These are phyloP conservation scores for Bretschneidera sinensis DNA, from an alignment of 345 rosid species.

Conservation along the genomic window DNA sequence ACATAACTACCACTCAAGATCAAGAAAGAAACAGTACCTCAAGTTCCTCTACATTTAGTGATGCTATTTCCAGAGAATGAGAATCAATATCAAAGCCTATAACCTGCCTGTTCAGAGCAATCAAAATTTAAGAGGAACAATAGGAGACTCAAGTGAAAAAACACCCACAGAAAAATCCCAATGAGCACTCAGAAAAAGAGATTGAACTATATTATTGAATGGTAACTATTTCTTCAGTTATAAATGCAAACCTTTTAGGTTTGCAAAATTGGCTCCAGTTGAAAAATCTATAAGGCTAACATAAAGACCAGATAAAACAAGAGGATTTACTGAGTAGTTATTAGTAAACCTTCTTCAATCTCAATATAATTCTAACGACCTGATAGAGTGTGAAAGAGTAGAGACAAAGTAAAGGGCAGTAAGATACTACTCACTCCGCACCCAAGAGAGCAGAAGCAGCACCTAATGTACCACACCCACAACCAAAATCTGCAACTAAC, in stretches of 20 bases:
- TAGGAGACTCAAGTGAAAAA: not conserved
- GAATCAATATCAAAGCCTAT: constrained; percentile 77
- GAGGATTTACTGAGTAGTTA: not conserved
- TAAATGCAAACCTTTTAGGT: not conserved
- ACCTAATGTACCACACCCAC: constrained; percentile 90
- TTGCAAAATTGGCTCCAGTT: not conserved
- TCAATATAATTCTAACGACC: not conserved
- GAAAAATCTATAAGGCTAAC: constrained; percentile 6
- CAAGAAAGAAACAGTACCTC: constrained; percentile 45
- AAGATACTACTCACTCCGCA: constrained; percentile 58
- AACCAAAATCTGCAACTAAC: constrained; percentile 93
- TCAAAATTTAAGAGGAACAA: not conserved
- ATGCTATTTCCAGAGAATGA: constrained; percentile 68
- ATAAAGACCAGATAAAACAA: not conserved
- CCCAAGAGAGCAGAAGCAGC: constrained; percentile 86
- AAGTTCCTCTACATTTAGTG: constrained; percentile 71
- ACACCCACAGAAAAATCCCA: not conserved
- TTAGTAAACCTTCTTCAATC: not conserved
- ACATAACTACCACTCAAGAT: not conserved
- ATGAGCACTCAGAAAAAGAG: not conserved
- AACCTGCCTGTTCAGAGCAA: constrained; percentile 49
- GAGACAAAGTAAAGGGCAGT: not conserved
- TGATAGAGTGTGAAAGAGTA: not conserved
- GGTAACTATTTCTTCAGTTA: not conserved
- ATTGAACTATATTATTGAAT: not conserved